Conservation (phyloP, 495 filamentous ascomycete genomes). For the Podospora sp. region DNA sequence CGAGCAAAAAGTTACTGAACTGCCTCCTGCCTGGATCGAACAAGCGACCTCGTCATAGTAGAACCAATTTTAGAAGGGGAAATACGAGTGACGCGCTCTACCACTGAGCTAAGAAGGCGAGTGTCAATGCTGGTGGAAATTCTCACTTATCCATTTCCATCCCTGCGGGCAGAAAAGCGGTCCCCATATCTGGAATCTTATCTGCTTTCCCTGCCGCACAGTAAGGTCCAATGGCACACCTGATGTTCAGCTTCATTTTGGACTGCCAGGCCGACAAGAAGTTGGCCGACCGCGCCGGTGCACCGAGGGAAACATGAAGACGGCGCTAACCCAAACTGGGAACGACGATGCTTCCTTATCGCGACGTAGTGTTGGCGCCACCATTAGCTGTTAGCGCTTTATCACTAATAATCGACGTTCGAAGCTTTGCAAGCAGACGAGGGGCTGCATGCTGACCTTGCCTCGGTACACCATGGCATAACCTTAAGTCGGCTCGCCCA, state of each 20-base stretch:
- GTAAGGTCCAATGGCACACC: no score
- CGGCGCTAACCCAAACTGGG: neutral
- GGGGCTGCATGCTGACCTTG: no score
- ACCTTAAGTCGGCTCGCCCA: no score
- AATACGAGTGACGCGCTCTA: slow-evolving; percentile 17
- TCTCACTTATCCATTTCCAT: no score
- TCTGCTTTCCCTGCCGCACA: no score
- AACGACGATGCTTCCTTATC: neutral
- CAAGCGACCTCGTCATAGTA: slow-evolving; percentile 15
- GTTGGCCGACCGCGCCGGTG: no score
- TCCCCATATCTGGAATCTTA: no score
- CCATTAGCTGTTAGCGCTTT: neutral
- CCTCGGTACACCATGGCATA: no score
- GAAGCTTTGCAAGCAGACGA: no score
- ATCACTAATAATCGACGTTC: neutral
- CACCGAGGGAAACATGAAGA: neutral
- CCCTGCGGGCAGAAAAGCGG: no score
- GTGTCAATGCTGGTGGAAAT: neutral
- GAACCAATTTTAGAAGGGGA: neutral
- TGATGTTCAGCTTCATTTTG: no score
- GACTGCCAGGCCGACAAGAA: no score
- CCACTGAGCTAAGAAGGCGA: slow-evolving; percentile 15
- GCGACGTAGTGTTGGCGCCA: neutral
- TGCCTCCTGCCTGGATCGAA: slow-evolving; percentile 18
- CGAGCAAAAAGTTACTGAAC: neutral